Conservation (phyloP, 345 rosid genomes). For the Moricandia moricandioides region DNA sequence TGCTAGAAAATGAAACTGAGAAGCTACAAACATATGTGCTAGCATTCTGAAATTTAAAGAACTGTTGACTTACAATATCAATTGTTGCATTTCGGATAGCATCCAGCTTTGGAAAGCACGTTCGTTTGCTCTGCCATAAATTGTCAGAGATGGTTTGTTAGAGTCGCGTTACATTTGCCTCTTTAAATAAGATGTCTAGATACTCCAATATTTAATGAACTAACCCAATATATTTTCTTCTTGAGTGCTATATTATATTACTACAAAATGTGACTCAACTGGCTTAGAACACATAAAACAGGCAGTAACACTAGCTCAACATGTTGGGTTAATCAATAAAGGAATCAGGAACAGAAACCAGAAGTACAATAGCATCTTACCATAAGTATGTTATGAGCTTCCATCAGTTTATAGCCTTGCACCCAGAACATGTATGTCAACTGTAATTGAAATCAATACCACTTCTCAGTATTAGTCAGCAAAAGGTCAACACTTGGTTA, state of each 20-base stretch:
- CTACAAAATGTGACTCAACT: background rate
- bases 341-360: slow-evolving; percentile 2
- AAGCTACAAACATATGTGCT: background rate
- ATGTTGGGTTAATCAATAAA: background rate
- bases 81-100: slow-evolving; percentile 90
- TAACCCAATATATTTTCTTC: background rate
- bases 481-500: background rate
- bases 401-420: slow-evolving; percentile 78
- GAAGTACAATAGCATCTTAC: slow-evolving; percentile 46
- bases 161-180: background rate
- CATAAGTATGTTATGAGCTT: slow-evolving; percentile 70
- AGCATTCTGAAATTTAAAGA: background rate
- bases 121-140: slow-evolving; percentile 65
- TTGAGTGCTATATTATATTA: background rate
- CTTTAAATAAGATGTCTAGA: background rate
- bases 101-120: slow-evolving; percentile 81
- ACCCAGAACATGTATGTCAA: slow-evolving; percentile 97
- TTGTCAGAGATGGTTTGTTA: slow-evolving; percentile 16
- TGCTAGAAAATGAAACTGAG: slow-evolving; percentile 11
- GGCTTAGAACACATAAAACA: background rate
- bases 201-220: background rate
- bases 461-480: slow-evolving; percentile 3
- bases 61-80: slow-evolving; percentile 65
- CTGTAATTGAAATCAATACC: slow-evolving; percentile 44
- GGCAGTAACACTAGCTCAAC: slow-evolving; percentile 1